A percentile compares a stretch with the other conserved stretches of the same genome.
Conservation (phyloP, 192 early-diverging fungal species). For the Phlyctochytrium bullatum region DNA sequence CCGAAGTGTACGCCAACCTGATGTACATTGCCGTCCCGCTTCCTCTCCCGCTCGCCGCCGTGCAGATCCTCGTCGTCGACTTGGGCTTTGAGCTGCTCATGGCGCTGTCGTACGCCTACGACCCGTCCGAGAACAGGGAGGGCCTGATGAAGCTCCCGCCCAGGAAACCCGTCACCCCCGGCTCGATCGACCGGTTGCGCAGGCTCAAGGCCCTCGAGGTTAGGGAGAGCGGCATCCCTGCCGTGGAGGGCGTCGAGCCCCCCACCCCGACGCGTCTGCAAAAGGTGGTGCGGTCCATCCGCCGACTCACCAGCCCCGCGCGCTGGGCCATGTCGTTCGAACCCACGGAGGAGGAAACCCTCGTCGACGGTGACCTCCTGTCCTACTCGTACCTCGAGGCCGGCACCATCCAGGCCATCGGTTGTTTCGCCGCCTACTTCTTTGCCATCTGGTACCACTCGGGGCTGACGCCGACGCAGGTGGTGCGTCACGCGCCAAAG, state of each 20-base stretch:
- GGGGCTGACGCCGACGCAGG: constrained; percentile 63
- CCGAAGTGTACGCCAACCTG: constrained; percentile 85
- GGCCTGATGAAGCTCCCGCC: constrained; percentile 79
- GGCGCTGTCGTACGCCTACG: constrained; percentile 89
- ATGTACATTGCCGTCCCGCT: constrained; percentile 87
- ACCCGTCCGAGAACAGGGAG: constrained; percentile 69
- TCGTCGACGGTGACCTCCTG: constrained; percentile 86
- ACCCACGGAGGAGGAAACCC: constrained; percentile 66
- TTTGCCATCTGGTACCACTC: constrained; percentile 68
- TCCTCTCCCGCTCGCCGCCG: constrained; percentile 81
- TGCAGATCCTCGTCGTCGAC: constrained; percentile 89
- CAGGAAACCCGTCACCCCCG: constrained; percentile 76
- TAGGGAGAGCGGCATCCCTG: constrained; percentile 4
- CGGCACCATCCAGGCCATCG: constrained; percentile 74
- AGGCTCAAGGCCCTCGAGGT: too few relatives aligned
- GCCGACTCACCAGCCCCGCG: constrained; percentile 14
- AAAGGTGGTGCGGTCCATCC: neutral
- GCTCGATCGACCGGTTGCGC: constrained; percentile 34
- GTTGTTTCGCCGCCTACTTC: constrained; percentile 72
- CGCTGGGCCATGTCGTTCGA: constrained; percentile 21
- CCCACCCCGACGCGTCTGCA: neutral
- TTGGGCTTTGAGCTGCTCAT: constrained; percentile 91
- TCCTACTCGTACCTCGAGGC: constrained; percentile 87
- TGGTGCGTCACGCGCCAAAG: constrained; percentile 11
- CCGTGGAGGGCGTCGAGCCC: constrained; percentile 11